Evolutionary conservation across 2,329 filamentous ascomycete genomes (phyloP).

Genomic region (Nothophoma quercina): DNA sequence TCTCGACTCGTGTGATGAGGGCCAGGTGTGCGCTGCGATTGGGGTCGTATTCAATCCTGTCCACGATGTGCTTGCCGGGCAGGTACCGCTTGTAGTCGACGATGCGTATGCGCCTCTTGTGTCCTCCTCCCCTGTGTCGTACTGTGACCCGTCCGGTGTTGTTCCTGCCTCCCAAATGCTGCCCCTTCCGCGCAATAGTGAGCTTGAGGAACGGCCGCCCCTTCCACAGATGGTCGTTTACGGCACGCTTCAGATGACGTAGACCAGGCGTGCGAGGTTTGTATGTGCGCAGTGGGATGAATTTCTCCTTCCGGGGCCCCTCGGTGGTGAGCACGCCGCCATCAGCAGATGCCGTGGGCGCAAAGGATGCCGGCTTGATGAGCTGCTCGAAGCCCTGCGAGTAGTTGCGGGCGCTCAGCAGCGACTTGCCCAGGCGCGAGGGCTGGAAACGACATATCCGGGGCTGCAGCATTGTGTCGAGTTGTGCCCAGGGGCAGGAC

Average conservation of each 20-base stretch:
- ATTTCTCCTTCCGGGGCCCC: constrained; percentile 42
- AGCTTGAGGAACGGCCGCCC: constrained; percentile 82
- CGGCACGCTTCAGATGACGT: constrained; percentile 86
- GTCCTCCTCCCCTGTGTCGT: constrained; percentile 89
- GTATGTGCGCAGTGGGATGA: constrained; percentile 76
- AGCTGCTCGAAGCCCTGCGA: constrained; percentile 50
- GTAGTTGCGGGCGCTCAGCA: constrained; percentile 61
- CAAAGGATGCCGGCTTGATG: constrained; percentile 37
- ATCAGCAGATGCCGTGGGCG: constrained; percentile 45
- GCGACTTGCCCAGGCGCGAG: constrained; percentile 57
- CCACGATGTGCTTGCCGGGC: constrained; percentile 84
- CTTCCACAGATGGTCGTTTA: constrained; percentile 98
- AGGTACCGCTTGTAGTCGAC: constrained; percentile 85
- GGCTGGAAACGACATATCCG: constrained; percentile 65
- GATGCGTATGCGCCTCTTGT: constrained; percentile 88
- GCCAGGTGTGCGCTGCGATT: constrained; percentile 93
- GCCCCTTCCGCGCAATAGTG: constrained; percentile 91
- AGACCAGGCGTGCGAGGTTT: constrained; percentile 92
- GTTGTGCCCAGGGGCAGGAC: constrained; percentile 24
- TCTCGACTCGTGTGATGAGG: constrained; percentile 77
- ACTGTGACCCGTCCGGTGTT: constrained; percentile 85
- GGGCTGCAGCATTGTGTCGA: constrained; percentile 68
- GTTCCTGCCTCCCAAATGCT: constrained; percentile 91
- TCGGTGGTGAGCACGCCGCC: constrained; percentile 30
- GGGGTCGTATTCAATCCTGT: constrained; percentile 96